Evolutionary conservation across 83 land plant genomes (phyloP), one percentile per base, ranked within the genome.

Genomic region (Thuja plicata): DNA sequence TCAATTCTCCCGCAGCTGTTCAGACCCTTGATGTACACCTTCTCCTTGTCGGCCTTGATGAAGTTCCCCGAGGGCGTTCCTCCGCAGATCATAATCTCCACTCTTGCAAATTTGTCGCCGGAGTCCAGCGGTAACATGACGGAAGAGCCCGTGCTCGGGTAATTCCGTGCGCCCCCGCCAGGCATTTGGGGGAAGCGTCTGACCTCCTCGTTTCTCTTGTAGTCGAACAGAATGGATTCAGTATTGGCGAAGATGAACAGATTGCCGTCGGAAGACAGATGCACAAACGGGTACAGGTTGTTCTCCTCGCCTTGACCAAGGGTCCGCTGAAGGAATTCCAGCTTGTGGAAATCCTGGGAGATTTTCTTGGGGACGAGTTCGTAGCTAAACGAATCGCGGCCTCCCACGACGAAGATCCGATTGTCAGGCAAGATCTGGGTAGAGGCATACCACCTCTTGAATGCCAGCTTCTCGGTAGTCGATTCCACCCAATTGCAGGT

Each of bases 361-460:
- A 0, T 79, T 16, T 21, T 27, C 38, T 89, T 91, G 5, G 92
- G 94, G 16, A 88, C 74, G 48, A 93, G 91, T 55, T 93, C 94
- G 41, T 91, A 93, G 86, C 74, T 93, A 88, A 88, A 91, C 38
- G 87, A 87, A 9, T 82, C n/a, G 30, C 90, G 88, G 3, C 94
- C 92, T 27, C 94, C 94, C 5, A 93, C 77, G 12, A 92, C 87
- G 32, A 92, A 87, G 54, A 88, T 13, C 5, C 89, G 52, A 17
- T 73, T 57, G 57, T 92, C 90, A 0, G 93, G 92, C 45, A 92
- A 79, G 66, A 92, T 92, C 57, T 90, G 93, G 80, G 84, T 86
- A 1, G 92, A 82, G 0, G 90, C 92, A 34, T 92, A 92, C 94
- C 97, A 96, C 52, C 97, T 84, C 0, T 86, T 73, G 19, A 32